These are phyloP conservation scores for Eucalyptus pumila DNA, from an alignment of 345 rosid species.

Conservation along the genomic window DNA sequence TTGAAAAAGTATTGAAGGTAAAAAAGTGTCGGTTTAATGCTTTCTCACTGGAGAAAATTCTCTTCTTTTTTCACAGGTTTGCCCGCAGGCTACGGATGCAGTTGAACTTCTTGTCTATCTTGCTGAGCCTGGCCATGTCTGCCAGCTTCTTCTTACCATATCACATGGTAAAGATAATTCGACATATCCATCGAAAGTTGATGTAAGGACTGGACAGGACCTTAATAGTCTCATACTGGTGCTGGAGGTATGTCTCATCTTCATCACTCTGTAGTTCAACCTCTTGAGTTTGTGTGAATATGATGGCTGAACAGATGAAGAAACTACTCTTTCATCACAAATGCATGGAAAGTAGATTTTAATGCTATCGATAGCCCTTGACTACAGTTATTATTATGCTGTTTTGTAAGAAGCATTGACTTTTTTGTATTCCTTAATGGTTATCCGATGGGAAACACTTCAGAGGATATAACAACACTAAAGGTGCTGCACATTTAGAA, in stretches of 20 bases:
- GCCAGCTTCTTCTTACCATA: conserved; percentile 78
- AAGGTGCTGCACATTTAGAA: not conserved
- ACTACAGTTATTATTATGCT: not conserved
- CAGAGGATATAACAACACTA: not conserved
- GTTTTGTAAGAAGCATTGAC: not conserved
- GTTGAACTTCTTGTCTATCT: conserved; percentile 84
- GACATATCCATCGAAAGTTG: conserved; percentile 73
- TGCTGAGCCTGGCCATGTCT: conserved; percentile 91
- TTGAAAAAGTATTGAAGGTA: not conserved
- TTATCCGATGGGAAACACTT: not conserved
- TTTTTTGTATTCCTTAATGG: not conserved
- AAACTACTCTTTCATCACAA: not conserved
- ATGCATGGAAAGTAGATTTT: not conserved
- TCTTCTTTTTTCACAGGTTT: conserved; percentile 48
- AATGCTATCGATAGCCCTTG: not conserved
- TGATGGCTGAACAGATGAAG: not conserved
- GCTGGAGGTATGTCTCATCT: conserved; percentile 45
- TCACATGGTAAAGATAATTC: conserved; percentile 93
- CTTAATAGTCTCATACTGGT: conserved; percentile 74
- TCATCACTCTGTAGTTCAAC: not conserved
- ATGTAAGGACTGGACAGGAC: conserved; percentile 77
- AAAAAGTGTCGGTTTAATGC: not conserved
- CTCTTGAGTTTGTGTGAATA: not conserved
- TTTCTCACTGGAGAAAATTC: not conserved
- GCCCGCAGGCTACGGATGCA: conserved; percentile 74